Conservation (phyloP, 768 basidiomycete species). For the Pleurotus giganteus region DNA sequence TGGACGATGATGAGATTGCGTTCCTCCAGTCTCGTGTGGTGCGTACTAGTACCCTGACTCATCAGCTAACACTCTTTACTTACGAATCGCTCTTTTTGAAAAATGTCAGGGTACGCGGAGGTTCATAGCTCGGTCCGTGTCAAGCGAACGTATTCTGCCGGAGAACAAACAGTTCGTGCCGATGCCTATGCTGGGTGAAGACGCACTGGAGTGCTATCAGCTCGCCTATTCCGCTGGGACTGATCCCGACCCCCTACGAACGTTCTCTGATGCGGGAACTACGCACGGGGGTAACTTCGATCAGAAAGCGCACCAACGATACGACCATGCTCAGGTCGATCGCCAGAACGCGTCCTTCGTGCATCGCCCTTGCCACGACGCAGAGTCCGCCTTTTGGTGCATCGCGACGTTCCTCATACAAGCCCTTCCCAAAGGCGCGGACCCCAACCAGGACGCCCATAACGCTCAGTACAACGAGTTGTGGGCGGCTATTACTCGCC, state of each 20-base stretch:
- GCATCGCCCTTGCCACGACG: constrained; percentile 11
- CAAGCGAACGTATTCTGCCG: neutral
- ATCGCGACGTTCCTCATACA: constrained; percentile 9
- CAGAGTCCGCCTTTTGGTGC: constrained; percentile 12
- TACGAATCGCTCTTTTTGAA: too few relatives aligned
- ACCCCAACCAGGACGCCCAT: too few relatives aligned
- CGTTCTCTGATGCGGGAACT: neutral
- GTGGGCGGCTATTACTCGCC: too few relatives aligned
- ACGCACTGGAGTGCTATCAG: neutral
- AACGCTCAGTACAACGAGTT: too few relatives aligned
- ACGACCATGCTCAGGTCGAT: neutral
- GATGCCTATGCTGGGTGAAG: neutral
- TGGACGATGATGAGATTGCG: too few relatives aligned
- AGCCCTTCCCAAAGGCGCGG: neutral
- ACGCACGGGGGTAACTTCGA: neutral
- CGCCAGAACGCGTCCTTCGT: neutral
- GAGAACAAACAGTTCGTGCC: neutral
- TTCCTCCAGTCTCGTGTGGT: too few relatives aligned
- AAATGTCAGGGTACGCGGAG: too few relatives aligned
- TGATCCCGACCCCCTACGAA: neutral
- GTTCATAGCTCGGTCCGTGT: too few relatives aligned
- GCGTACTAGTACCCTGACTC: too few relatives aligned
- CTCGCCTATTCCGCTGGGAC: neutral
- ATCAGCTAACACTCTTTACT: too few relatives aligned
- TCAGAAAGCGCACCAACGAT: neutral